A percentile compares a stretch with the other conserved stretches of the same genome.
Evolutionary conservation across 2,329 filamentous ascomycete species (phyloP).

Genomic region (Fusarium sp.): DNA sequence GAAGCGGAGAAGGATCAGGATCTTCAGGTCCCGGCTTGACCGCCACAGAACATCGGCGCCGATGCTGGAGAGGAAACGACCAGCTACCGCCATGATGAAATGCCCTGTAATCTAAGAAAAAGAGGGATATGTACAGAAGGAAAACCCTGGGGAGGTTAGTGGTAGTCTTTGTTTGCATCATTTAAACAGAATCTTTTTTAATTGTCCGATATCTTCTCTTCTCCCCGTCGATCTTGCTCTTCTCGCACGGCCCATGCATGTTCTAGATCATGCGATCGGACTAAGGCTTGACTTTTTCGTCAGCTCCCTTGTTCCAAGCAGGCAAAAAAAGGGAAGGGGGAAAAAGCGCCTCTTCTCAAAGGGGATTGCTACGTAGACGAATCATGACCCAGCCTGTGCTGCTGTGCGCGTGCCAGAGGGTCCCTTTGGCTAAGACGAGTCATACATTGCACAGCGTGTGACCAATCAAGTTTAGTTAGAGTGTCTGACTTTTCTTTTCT

Average conservation of each 20-base stretch:
- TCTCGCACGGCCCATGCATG: neutral
- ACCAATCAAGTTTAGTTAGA: neutral
- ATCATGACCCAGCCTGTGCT: neutral
- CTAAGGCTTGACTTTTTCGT: neutral
- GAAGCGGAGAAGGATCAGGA: constrained; percentile 32
- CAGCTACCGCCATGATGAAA: neutral
- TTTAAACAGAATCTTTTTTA: neutral
- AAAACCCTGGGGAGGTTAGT: too few relatives aligned
- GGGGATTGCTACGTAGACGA: neutral
- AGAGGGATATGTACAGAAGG: neutral
- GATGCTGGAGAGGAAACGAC: constrained; percentile 25
- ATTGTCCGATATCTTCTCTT: neutral
- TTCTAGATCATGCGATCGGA: constrained; percentile 3
- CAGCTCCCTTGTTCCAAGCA: neutral
- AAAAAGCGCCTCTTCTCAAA: constrained; percentile 4
- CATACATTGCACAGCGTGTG: constrained; percentile 6
- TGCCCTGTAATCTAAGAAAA: neutral
- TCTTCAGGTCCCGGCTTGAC: constrained; percentile 32
- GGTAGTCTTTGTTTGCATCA: neutral
- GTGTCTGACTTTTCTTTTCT: neutral
- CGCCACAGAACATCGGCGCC: constrained; percentile 31
- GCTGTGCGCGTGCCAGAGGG: neutral
- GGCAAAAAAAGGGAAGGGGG: neutral
- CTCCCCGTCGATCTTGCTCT: neutral
- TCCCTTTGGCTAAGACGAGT: constrained; percentile 12